These are phyloP conservation scores for Vanrija sp. DNA, from an alignment of 1,284 basidiomycete genomes.

Conservation along the genomic window DNA sequence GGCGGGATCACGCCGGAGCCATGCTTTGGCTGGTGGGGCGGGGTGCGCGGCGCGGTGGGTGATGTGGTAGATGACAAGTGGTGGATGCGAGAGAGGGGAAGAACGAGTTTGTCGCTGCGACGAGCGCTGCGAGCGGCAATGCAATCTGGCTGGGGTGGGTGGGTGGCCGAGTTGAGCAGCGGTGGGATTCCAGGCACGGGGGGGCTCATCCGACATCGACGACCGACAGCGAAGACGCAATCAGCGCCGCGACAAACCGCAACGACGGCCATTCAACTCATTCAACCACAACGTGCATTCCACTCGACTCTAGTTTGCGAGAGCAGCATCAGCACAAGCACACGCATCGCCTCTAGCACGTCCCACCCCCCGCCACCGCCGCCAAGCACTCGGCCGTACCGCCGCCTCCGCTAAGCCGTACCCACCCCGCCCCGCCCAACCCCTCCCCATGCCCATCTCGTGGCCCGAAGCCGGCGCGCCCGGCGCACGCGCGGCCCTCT, in stretches of 20 bases:
- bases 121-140: too few species aligned
- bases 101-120: too few species aligned
- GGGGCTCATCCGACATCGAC: too few species aligned
- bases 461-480: slow-evolving; percentile 22
- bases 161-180: neutral
- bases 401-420: neutral
- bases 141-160: too few species aligned
- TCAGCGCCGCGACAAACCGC: too few species aligned
- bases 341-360: too few species aligned
- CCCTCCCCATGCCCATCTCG: slow-evolving; percentile 30
- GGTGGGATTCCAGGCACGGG: neutral
- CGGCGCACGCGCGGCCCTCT: slow-evolving; percentile 5
- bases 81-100: neutral
- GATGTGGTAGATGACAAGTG: neutral
- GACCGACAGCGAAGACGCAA: too few species aligned
- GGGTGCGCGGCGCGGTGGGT: neutral
- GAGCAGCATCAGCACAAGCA: neutral
- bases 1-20: too few species aligned
- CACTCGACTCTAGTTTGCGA: too few species aligned
- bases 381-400: neutral
- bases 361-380: neutral
- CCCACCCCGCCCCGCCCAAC: neutral
- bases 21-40: too few species aligned
- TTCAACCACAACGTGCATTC: too few species aligned
- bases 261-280: too few species aligned